Base-by-base conservation (phyloP, 2,329 filamentous ascomycete genomes). In the Alternaria novae-zelandiae region DNA sequence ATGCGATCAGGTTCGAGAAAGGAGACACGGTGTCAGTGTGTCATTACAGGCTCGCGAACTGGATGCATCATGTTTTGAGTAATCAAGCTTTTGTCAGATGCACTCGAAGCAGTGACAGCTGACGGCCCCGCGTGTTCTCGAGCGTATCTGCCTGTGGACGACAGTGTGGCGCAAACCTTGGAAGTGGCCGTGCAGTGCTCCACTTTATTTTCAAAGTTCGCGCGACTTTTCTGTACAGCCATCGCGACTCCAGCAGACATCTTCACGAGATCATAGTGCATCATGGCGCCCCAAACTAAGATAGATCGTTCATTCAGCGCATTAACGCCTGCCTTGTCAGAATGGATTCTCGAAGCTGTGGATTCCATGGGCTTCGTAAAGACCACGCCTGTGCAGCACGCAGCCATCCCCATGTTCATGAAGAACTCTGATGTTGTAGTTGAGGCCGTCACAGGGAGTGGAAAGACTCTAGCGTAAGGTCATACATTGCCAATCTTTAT, bases 371-470 rank as follows among this genome's bases (percentile, higher is more conserved):
- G 93, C 64, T 97, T 97, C 80, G 83, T 86, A 67, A 90, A 91
- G 78, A 94, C 96, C 86, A 97, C 94, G 4, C 95, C 95, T 1
- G 94, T 97, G n/a, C 95, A 98, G 82, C 93, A 94, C 47, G 95
- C 93, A 63, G 91, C 93, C 5, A 91, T 97, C 69, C 93, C 94
- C 12, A 87, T 97, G 55, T 96, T 97, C 77, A 90, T 94, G 82
- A 90, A 89, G 55, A 92, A 97, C 78, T 97, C 96, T 75, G 94
- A 97, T 80, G 92, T 97, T 5, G 94, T 97, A 1, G 94, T 97
- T 6, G 93, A 97, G 83, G 89, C 88, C 15, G 78, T 80, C 4
- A 80, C 78, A 8, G 78, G 78, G 15, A 78, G 74, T 44, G 78
- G 76, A 17, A 79, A 79, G 55, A 79, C 76, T 12, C 64, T 79